Percentiles rank a stretch among this genome's conserved stretches.
phyloP scores from a whole-genome alignment of 371 early-diverging fungal genomes.

The Apophysomyces trapeziformis region DNA sequence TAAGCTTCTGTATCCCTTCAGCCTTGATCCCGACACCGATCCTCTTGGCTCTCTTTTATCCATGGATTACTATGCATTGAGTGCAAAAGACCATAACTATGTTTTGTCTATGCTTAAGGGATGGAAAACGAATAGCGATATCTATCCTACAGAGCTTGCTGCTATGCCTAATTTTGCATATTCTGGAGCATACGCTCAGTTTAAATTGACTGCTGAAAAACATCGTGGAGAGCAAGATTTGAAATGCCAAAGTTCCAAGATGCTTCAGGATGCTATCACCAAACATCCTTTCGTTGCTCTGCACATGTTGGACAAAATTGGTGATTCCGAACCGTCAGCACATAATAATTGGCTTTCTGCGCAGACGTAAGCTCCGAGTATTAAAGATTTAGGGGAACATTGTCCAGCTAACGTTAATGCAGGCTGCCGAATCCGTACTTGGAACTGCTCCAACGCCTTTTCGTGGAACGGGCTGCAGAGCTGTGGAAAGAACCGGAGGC shows the following conservation, averaged over 20 bases:
- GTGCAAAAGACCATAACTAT: conserved; percentile 77
- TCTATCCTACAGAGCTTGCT: conserved; percentile 37
- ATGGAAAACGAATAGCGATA: conserved; percentile 45
- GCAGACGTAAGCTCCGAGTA: conserved; percentile 6
- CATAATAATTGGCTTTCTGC: conserved; percentile 15
- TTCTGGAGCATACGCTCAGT: conserved; percentile 77
- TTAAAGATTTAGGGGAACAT: neutral
- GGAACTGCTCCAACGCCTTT: conserved; percentile 57
- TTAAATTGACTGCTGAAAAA: conserved; percentile 59
- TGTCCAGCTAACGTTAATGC: neutral
- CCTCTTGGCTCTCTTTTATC: conserved; percentile 76
- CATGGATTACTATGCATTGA: conserved; percentile 86
- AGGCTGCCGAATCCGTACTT: conserved; percentile 33
- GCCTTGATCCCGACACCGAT: conserved; percentile 78
- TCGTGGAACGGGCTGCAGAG: conserved; percentile 62
- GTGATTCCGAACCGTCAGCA: conserved; percentile 25
- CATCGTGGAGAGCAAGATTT: conserved; percentile 17
- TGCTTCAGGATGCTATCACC: conserved; percentile 70
- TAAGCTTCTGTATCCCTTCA: conserved; percentile 19
- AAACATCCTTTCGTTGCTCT: conserved; percentile 41
- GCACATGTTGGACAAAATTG: conserved; percentile 40
- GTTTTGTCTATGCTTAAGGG: conserved; percentile 51
- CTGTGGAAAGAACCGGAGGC: conserved; percentile 81
- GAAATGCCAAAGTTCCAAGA: conserved; percentile 44
- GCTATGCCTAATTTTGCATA: conserved; percentile 78